Evolutionary conservation across 2,329 filamentous ascomycete genomes (phyloP).

Genomic region (Fusarium sp.): DNA sequence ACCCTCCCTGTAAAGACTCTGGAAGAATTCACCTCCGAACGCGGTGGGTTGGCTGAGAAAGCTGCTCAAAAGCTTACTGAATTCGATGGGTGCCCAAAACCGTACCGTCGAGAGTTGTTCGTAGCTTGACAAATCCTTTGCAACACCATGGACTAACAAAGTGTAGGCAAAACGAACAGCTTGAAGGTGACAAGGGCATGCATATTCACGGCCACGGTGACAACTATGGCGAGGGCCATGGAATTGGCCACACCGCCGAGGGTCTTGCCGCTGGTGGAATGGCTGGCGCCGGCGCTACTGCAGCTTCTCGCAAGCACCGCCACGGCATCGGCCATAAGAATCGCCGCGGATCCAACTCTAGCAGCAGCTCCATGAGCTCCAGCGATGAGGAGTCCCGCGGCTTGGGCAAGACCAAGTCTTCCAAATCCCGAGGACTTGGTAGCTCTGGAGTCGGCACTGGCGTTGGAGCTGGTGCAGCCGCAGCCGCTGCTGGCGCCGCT

Average conservation of each 20-base stretch:
- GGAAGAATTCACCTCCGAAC: slow-evolving; percentile 65
- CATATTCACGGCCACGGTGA: slow-evolving; percentile 28
- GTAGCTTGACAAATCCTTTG: too few relatives aligned
- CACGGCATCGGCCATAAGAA: slow-evolving; percentile 20
- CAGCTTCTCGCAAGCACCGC: slow-evolving; percentile 26
- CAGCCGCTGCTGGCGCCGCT: slow-evolving; percentile 14
- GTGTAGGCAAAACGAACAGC: too few relatives aligned
- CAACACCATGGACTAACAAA: too few relatives aligned
- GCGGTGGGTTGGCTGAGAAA: slow-evolving; percentile 62
- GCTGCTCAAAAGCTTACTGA: too few relatives aligned
- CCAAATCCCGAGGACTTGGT: slow-evolving; percentile 26
- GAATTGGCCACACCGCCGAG: slow-evolving; percentile 14
- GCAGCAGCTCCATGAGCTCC: slow-evolving; percentile 22
- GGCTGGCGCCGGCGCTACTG: slow-evolving; percentile 24
- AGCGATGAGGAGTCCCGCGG: slow-evolving; percentile 33
- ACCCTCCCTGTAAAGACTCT: slow-evolving; percentile 72
- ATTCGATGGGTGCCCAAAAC: too few relatives aligned
- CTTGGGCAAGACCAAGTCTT: slow-evolving; percentile 25
- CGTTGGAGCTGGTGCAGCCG: slow-evolving; percentile 12
- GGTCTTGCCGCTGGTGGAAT: slow-evolving; percentile 20
- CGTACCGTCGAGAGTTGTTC: too few relatives aligned
- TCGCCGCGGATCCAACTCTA: slow-evolving; percentile 24
- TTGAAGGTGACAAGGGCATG: slow-evolving; percentile 30
- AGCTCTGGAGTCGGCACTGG: slow-evolving; percentile 5
- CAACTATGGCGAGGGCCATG: slow-evolving; percentile 28